These are phyloP conservation scores for Metarhizium album DNA, from an alignment of 2,329 filamentous ascomycete species.

Conservation along the genomic window DNA sequence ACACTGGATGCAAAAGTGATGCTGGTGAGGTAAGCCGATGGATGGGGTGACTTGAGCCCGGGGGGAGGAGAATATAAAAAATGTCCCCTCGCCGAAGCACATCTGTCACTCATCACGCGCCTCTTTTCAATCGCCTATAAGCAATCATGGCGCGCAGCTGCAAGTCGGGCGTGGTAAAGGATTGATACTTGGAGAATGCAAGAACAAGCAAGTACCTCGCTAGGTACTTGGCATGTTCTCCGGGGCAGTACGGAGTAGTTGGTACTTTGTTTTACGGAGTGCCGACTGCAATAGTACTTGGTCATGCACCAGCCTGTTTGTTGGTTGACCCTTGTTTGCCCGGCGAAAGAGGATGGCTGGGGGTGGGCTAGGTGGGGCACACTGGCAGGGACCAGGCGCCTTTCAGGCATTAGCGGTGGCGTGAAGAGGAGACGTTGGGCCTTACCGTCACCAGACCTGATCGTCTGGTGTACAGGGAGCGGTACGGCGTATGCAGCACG, in stretches of 20 bases:
- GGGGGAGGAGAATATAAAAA: too few species aligned
- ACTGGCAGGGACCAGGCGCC: neutral
- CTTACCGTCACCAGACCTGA: slow-evolving; percentile 5
- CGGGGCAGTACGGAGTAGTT: too few species aligned
- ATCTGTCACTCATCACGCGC: too few species aligned
- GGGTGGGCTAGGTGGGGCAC: slow-evolving; percentile 4
- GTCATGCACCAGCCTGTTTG: too few species aligned
- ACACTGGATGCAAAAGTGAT: neutral
- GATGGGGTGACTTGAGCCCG: too few species aligned
- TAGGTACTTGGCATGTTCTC: too few species aligned
- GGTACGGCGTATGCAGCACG: too few species aligned
- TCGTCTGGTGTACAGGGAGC: neutral
- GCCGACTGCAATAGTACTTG: too few species aligned
- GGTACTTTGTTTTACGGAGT: too few species aligned
- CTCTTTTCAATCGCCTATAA: too few species aligned
- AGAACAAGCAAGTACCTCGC: too few species aligned
- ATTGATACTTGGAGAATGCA: neutral
- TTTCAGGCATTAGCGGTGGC: neutral
- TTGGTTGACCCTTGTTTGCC: neutral
- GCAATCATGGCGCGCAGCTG: neutral
- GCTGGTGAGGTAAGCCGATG: neutral
- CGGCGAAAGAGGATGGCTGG: slow-evolving; percentile 5
- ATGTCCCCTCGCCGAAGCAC: too few species aligned
- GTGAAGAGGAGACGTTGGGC: neutral
- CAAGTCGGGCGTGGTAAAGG: neutral